Evolutionary conservation across 2,329 filamentous ascomycete species (phyloP), one percentile per base, ranked within the genome.

Genomic region (Bipolaris gigantea): DNA sequence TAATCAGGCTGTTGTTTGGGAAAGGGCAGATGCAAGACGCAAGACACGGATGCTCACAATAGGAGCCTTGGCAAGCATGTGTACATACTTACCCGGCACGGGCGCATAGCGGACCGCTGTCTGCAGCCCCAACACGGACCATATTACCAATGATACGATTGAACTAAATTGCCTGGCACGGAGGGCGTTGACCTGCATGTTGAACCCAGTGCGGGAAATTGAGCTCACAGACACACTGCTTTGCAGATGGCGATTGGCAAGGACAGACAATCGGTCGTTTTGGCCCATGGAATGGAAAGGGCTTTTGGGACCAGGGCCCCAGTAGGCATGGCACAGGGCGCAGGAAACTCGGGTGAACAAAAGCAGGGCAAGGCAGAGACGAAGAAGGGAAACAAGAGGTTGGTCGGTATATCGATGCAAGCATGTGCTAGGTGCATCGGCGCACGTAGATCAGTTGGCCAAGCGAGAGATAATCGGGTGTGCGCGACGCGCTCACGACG

Each of bases 381-480:
- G 40, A 50, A 42, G 40, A 34, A 35, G 16, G n/a, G 33, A 16
- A 16, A 16, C 15, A 16, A 35, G 33, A 38, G 27, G 30, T 47
- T 27, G 18, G 19, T 30, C 25, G 34, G 33, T n/a, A 48, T 52
- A 32, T 47, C 48, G 45, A 58, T 58, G 56, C 54, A 54, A 33
- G 54, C 19, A 57, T 51, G 60, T 56, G 59, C 66, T 70, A 69
- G 66, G 54, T 50, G 57, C 64, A 70, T 66, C 68, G 52, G 40
- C 66, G 64, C 64, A 69, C 62, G 69, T 63, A 63, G 69, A 71
- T 71, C 69, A 69, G 63, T 62, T 62, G 48, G 59, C 48, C 62
- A 64, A 69, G 65, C 67, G 65, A 66, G 59, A 63, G 50, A 43
- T 25, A 40, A 40, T 40, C 13, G 19, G 38, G 48, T 61, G 56